Evolutionary conservation across 108 stramenopile genomes (phyloP), one percentile per base, ranked within the genome.

Genomic region (Pseudonitzschia pungens): DNA sequence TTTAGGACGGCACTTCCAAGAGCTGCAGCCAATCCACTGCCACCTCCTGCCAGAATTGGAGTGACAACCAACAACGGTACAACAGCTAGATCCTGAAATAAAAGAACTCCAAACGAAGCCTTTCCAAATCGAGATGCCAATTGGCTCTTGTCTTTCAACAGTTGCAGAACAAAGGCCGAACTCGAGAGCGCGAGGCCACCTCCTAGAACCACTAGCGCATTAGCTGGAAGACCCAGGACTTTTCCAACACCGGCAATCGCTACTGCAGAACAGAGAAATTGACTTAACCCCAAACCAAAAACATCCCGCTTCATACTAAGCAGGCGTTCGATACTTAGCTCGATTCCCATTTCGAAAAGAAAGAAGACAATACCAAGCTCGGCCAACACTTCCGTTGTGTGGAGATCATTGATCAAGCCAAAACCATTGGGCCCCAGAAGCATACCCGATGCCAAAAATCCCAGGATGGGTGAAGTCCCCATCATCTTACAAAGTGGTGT

Each of bases 321-420:
- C 42, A 96, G 74, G 21, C 92, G 82, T 45, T 93, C 94, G 66
- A 96, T 67, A 69, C 92, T 93, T 0, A 98, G 79, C 74, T 98
- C 96, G 44, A 98, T 88, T 32, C 98, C 98, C 98, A 98, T 98
- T 77, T 98, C 98, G 72, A 98, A 98, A 2, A 98, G 79, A 76
- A 98, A 98, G 74, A 98, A 97, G 44, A 97, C 96, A 42, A 98
- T 97, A 22, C 97, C 97, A 69, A 97, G 83, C 71, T 98, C 96
- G 1, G 94, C 96, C 70, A 97, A 72, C 22, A 77, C 83, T 63
- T 93, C 89, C 12, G 91, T 90, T 12, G 86, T 88, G 68, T 92
- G 91, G 60, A 93, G 83, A 20, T 86, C 92, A 33, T 69, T 70
- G 70, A 98, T 94, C 36, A 96, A 70, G 12, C 93, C 90, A 21